A percentile compares a stretch with the other conserved stretches of the same genome.
phyloP scores from a whole-genome alignment of 2,329 filamentous ascomycete species.

The Hypomyces rosellus region DNA sequence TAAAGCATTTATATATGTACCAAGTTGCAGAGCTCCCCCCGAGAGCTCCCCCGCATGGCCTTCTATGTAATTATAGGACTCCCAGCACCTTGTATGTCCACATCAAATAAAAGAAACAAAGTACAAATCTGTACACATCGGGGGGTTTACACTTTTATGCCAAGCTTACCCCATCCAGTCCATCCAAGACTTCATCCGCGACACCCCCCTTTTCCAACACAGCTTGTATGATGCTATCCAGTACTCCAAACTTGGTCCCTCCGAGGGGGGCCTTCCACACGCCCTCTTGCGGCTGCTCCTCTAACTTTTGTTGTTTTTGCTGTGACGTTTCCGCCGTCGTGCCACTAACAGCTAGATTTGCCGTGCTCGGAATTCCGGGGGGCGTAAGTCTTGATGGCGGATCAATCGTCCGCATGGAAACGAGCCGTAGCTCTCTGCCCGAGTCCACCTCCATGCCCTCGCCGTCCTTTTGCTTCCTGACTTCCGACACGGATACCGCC shows the following conservation, averaged over 20 bases:
- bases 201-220: constrained; percentile 73
- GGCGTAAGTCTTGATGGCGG: constrained; percentile 67
- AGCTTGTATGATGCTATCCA: constrained; percentile 69
- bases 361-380: constrained; percentile 59
- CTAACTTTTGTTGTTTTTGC: constrained; percentile 30
- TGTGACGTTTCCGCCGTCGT: constrained; percentile 29
- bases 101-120: not conserved
- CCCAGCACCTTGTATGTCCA: not conserved
- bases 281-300: constrained; percentile 56
- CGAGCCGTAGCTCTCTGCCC: constrained; percentile 47
- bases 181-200: constrained; percentile 78
- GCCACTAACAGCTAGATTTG: constrained; percentile 49
- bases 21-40: not conserved
- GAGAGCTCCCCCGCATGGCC: not conserved
- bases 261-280: constrained; percentile 85
- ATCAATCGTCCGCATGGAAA: constrained; percentile 68
- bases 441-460: constrained; percentile 36
- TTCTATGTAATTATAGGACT: constrained; percentile 5
- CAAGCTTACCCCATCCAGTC: constrained; percentile 69
- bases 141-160: constrained; percentile 34
- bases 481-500: constrained; percentile 69
- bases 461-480: constrained; percentile 15
- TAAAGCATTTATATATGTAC: constrained; percentile 27
- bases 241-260: constrained; percentile 67
- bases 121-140: not conserved